Conservation (phyloP, 2,329 filamentous ascomycete genomes). For the Sordariomycetes sp. region DNA sequence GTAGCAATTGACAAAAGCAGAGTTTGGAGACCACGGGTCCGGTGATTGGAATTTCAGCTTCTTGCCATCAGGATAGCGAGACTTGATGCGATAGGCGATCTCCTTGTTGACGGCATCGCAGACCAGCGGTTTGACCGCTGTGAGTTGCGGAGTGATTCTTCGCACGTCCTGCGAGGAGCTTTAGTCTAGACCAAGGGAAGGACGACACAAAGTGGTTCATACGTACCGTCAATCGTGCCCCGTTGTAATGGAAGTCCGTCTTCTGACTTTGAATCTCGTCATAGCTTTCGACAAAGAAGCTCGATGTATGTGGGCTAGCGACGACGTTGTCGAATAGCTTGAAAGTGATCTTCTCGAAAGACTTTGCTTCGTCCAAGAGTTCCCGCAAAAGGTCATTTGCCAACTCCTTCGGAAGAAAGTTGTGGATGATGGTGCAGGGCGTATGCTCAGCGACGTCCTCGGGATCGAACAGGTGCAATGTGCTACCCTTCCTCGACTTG, state of each 20-base stretch:
- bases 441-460: conserved; percentile 74
- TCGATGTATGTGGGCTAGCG: conserved; percentile 72
- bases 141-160: conserved; percentile 65
- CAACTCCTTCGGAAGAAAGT: conserved; percentile 66
- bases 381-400: conserved; percentile 70
- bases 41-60: conserved; percentile 75
- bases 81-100: conserved; percentile 60
- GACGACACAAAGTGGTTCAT: not conserved
- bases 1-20: conserved; percentile 93
- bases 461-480: conserved; percentile 75
- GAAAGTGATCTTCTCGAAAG: conserved; percentile 65
- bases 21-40: conserved; percentile 70
- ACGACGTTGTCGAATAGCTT: conserved; percentile 86
- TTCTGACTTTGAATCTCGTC: conserved; percentile 63
- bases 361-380: conserved; percentile 61
- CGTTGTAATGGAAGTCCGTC: conserved; percentile 80
- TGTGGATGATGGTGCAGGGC: conserved; percentile 85
- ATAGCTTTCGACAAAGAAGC: conserved; percentile 71
- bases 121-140: conserved; percentile 59
- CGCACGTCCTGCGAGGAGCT: conserved; percentile 53
- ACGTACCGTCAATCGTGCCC: conserved; percentile 54
- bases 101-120: conserved; percentile 69
- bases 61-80: conserved; percentile 56
- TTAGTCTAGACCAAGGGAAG: not conserved
- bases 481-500: conserved; percentile 68